These are phyloP conservation scores for Oidiodendron maius DNA, from an alignment of 495 filamentous ascomycete genomes.

Conservation along the genomic window DNA sequence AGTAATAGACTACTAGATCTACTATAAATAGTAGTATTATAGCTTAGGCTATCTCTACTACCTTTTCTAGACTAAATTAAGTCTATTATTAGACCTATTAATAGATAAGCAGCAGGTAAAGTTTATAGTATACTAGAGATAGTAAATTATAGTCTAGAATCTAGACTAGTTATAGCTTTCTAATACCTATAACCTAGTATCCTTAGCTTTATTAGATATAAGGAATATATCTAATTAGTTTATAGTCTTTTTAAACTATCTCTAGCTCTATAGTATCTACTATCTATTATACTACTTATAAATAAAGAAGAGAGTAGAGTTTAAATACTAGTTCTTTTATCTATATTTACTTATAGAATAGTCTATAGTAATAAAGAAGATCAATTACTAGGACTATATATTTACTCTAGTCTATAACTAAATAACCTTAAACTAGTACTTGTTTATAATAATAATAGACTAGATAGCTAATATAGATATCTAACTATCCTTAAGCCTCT, in stretches of 20 bases:
- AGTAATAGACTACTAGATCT: background rate
- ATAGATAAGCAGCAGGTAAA: background rate
- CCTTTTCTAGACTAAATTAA: background rate
- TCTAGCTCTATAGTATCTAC: background rate
- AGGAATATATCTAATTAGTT: background rate
- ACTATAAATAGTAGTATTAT: background rate
- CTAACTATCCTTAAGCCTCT: background rate
- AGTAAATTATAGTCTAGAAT: background rate
- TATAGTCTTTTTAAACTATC: too few relatives aligned
- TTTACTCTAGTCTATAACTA: background rate
- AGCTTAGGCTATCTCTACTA: background rate
- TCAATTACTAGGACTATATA: background rate
- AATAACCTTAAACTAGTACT: background rate
- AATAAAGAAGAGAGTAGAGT: background rate
- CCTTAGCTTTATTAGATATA: background rate
- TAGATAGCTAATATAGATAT: background rate
- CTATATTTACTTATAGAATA: background rate
- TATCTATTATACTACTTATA: background rate
- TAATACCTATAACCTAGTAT: background rate
- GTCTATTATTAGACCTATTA: background rate
- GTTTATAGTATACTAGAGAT: background rate
- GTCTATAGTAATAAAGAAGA: background rate
- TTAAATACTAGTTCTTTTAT: background rate
- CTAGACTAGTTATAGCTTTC: background rate
- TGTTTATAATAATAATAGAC: background rate